Percentiles rank a stretch among this genome's conserved stretches.
phyloP scores from a whole-genome alignment of 2,329 filamentous ascomycete species.

The Nemania sp. region DNA sequence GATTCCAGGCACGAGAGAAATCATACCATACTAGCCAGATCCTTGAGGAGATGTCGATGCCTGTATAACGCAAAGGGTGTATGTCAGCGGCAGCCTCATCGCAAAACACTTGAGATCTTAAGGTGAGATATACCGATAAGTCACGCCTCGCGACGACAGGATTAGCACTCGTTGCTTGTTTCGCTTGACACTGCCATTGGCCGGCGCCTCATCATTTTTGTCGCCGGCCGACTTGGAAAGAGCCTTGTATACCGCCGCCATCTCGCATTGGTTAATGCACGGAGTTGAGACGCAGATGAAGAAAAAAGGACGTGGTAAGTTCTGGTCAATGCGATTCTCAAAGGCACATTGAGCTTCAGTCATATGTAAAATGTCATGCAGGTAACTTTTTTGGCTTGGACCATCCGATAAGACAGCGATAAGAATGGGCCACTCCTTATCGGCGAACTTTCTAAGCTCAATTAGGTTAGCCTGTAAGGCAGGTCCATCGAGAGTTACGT shows the following conservation, averaged over 20 bases:
- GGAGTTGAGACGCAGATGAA: too few species aligned
- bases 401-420: slow-evolving; percentile 24
- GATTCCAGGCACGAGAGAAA: background rate
- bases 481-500: too few species aligned
- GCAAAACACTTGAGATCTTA: background rate
- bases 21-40: slow-evolving; percentile 77
- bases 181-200: slow-evolving; percentile 60
- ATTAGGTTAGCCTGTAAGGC: background rate
- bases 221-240: slow-evolving; percentile 62
- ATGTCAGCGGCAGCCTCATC: slow-evolving; percentile 51
- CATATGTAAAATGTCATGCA: background rate
- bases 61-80: slow-evolving; percentile 48
- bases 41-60: slow-evolving; percentile 90
- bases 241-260: slow-evolving; percentile 77
- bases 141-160: slow-evolving; percentile 89
- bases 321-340: background rate
- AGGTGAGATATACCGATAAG: slow-evolving; percentile 55
- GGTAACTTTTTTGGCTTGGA: slow-evolving; percentile 18
- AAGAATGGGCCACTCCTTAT: slow-evolving; percentile 18
- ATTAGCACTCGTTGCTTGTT: slow-evolving; percentile 82
- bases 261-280: slow-evolving; percentile 38
- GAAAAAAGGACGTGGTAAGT: too few species aligned
- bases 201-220: slow-evolving; percentile 53
- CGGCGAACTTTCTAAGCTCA: background rate
- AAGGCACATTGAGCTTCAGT: background rate